Evolutionary conservation across 768 basidiomycete species (phyloP).

Genomic region (Brasilioporus rufonigricans): DNA sequence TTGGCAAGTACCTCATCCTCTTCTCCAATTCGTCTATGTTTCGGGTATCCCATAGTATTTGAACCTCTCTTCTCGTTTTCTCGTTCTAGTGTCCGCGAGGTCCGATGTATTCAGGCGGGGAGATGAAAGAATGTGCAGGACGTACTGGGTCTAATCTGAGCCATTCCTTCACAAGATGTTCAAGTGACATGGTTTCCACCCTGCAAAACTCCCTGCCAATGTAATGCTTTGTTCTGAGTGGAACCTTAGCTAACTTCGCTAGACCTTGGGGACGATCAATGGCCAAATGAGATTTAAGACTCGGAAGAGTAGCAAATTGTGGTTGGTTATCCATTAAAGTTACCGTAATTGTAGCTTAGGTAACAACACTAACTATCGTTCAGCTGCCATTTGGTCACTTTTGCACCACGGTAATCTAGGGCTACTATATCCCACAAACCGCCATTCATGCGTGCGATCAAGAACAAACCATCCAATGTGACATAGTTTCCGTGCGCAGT

Average conservation of each 20-base stretch:
- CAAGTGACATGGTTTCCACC: constrained; percentile 26
- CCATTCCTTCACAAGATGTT: constrained; percentile 50
- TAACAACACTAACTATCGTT: no score
- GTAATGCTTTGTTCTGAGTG: neutral
- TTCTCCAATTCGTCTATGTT: constrained; percentile 36
- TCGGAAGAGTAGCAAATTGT: no score
- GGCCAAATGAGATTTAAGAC: neutral
- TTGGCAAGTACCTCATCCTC: constrained; percentile 37
- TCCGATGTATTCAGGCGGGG: neutral
- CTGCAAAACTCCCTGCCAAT: neutral
- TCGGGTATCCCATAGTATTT: constrained; percentile 31
- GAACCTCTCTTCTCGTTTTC: constrained; percentile 37
- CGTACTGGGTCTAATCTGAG: constrained; percentile 47
- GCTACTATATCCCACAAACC: no score
- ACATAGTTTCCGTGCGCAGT: no score
- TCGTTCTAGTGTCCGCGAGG: constrained; percentile 31
- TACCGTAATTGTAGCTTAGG: no score
- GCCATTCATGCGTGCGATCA: no score
- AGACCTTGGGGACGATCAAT: neutral
- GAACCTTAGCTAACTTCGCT: neutral
- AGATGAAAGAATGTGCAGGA: neutral
- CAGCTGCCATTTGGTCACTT: no score
- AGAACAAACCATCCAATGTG: no score
- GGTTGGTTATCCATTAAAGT: no score
- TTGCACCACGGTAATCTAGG: no score